Percentiles rank a stretch among this genome's conserved stretches.
Conservation (phyloP, 805 yeast genomes). For the Cyberlindnera misumaiensis region DNA sequence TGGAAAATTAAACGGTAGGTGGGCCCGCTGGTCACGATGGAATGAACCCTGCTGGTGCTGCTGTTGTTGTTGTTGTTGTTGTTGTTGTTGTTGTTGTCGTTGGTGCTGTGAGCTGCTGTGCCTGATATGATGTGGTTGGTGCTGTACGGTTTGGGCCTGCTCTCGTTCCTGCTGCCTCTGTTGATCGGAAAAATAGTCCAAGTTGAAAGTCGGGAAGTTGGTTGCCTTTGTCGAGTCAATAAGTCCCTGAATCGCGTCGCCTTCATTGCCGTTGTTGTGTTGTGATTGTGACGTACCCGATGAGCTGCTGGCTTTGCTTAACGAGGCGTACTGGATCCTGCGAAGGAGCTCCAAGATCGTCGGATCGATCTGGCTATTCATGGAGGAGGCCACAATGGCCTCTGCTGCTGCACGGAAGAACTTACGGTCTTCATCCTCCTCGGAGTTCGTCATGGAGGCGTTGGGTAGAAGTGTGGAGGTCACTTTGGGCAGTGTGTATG, state of each 20-base stretch:
- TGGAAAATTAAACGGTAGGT: background rate
- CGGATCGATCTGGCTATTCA: slow-evolving; percentile 48
- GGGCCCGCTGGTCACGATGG: background rate
- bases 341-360: slow-evolving; percentile 53
- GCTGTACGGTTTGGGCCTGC: background rate
- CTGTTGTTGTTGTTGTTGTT: background rate
- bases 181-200: slow-evolving; percentile 19
- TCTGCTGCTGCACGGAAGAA: slow-evolving; percentile 56
- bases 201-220: slow-evolving; percentile 23
- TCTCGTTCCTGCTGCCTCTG: slow-evolving; percentile 1
- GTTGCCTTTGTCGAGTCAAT: slow-evolving; percentile 11
- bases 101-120: slow-evolving; percentile 1
- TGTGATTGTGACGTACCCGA: too few relatives aligned
- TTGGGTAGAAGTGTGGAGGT: background rate
- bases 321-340: slow-evolving; percentile 47
- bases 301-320: slow-evolving; percentile 4
- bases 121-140: background rate
- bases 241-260: slow-evolving; percentile 2
- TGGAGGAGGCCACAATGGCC: slow-evolving; percentile 48
- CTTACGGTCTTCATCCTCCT: slow-evolving; percentile 41
- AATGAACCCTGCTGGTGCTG: background rate
- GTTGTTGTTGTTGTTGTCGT: background rate
- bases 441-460: background rate
- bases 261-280: slow-evolving; percentile 1
- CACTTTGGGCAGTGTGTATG: background rate